Conservation (phyloP, 805 yeast species). For the Candida koratica region DNA sequence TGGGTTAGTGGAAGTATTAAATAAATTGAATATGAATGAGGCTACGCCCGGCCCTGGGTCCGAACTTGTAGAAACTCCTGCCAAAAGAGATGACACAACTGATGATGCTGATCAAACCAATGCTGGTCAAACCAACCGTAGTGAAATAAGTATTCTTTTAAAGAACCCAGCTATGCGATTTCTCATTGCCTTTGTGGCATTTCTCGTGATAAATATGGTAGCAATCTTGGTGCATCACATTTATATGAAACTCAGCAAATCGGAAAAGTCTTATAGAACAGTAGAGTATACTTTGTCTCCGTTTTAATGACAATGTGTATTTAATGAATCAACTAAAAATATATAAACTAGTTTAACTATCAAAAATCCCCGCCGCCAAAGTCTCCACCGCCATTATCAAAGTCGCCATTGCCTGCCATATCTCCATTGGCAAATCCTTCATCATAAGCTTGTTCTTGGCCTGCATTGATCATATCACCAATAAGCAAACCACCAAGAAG, state of each 20-base stretch:
- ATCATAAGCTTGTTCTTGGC: constrained; percentile 34
- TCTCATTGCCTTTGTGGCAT: constrained; percentile 31
- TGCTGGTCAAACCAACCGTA: too few species aligned
- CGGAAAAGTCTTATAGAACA: constrained; percentile 30
- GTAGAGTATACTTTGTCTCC: constrained; percentile 37
- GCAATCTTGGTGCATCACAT: constrained; percentile 39
- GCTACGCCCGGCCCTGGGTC: too few species aligned
- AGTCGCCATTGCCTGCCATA: constrained; percentile 19
- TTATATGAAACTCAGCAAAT: constrained; percentile 25
- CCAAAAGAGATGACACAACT: too few species aligned
- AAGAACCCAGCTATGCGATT: constrained; percentile 26
- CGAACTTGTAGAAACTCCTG: too few species aligned
- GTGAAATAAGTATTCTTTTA: constrained; percentile 6
- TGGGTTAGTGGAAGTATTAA: constrained; percentile 5
- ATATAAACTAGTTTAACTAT: not conserved
- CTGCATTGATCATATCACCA: constrained; percentile 38
- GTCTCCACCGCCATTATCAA: constrained; percentile 34
- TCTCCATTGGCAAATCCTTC: constrained; percentile 40
- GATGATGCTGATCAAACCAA: too few species aligned
- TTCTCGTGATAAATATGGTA: constrained; percentile 32
- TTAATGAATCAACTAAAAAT: constrained; percentile 1
- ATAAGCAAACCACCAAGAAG: constrained; percentile 49
- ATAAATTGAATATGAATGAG: not conserved
- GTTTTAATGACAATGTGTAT: constrained; percentile 13
- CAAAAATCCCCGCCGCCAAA: constrained; percentile 16